Percentiles rank a stretch among this genome's conserved stretches.
These are phyloP conservation scores for Neopestalotiopsis clavispora DNA, from an alignment of 2,329 filamentous ascomycete species.

Conservation along the genomic window DNA sequence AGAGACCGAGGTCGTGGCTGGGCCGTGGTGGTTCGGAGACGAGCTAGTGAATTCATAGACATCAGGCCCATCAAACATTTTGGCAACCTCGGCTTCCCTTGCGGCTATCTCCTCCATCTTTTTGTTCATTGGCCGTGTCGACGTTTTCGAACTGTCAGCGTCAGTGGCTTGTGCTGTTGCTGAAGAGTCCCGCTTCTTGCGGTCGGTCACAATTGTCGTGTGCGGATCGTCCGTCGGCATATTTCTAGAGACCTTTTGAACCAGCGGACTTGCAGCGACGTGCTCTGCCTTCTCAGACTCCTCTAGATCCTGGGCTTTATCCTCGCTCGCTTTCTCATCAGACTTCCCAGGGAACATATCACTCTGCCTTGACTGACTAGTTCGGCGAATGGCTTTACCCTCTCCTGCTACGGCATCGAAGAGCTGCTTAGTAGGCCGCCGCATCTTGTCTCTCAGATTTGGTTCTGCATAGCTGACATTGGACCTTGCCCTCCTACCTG, in stretches of 20 bases:
- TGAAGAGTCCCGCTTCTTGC: slow-evolving; percentile 46
- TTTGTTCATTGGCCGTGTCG: slow-evolving; percentile 25
- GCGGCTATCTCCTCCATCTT: slow-evolving; percentile 34
- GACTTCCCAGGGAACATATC: slow-evolving; percentile 36
- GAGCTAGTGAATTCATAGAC: slow-evolving; percentile 60
- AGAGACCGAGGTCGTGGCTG: slow-evolving; percentile 23
- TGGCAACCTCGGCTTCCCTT: slow-evolving; percentile 34
- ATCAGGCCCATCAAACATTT: slow-evolving; percentile 41
- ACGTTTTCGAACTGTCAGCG: slow-evolving; percentile 22
- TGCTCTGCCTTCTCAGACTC: slow-evolving; percentile 23
- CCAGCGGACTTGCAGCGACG: slow-evolving; percentile 45
- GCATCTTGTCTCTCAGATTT: slow-evolving; percentile 82
- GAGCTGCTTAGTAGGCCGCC: slow-evolving; percentile 76
- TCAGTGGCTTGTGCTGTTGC: slow-evolving; percentile 23
- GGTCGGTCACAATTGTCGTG: slow-evolving; percentile 41
- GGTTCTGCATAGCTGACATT: slow-evolving; percentile 83
- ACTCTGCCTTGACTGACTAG: slow-evolving; percentile 41
- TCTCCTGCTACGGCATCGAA: slow-evolving; percentile 76
- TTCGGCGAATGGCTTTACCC: slow-evolving; percentile 54
- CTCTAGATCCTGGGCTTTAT: slow-evolving; percentile 26
- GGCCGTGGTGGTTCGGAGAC: slow-evolving; percentile 41
- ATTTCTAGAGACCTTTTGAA: slow-evolving; percentile 40
- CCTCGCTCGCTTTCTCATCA: slow-evolving; percentile 41
- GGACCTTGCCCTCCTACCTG: slow-evolving; percentile 69
- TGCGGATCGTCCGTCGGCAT: slow-evolving; percentile 33